Evolutionary conservation across 768 basidiomycete species (phyloP).

Genomic region (Pleurotus pulmonarius): DNA sequence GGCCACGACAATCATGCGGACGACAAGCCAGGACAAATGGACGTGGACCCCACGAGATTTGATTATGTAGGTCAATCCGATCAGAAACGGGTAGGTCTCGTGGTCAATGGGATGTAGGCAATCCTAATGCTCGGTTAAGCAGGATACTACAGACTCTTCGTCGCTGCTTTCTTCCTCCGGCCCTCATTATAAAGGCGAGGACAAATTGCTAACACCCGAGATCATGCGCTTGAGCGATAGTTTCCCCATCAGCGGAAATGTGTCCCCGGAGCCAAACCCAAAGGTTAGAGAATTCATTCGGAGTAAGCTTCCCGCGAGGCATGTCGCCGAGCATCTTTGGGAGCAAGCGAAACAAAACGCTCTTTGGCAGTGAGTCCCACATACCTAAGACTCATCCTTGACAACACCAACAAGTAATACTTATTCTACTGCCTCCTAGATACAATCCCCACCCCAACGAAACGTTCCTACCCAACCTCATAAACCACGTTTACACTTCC

Average conservation of each 20-base stretch:
- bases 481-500: conserved; percentile 60
- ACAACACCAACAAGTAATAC: neutral
- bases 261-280: conserved; percentile 49
- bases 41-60: neutral
- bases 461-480: conserved; percentile 61
- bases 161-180: conserved; percentile 4
- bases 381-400: neutral
- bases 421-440: conserved; percentile 22
- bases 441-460: conserved; percentile 65
- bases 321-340: conserved; percentile 61
- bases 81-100: neutral
- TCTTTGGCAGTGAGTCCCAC: conserved; percentile 54
- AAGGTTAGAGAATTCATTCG: conserved; percentile 54
- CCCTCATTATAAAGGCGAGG: conserved; percentile 15
- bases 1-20: neutral
- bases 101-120: too few species aligned
- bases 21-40: neutral
- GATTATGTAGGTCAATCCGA: neutral
- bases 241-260: conserved; percentile 48
- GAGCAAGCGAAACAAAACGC: conserved; percentile 59
- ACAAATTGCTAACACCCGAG: conserved; percentile 34
- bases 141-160: neutral
- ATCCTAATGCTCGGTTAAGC: too few species aligned
- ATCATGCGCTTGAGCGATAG: conserved; percentile 49
- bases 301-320: conserved; percentile 48